Base-by-base conservation (phyloP, 306 rosid species). In the Arachis stenosperma region DNA sequence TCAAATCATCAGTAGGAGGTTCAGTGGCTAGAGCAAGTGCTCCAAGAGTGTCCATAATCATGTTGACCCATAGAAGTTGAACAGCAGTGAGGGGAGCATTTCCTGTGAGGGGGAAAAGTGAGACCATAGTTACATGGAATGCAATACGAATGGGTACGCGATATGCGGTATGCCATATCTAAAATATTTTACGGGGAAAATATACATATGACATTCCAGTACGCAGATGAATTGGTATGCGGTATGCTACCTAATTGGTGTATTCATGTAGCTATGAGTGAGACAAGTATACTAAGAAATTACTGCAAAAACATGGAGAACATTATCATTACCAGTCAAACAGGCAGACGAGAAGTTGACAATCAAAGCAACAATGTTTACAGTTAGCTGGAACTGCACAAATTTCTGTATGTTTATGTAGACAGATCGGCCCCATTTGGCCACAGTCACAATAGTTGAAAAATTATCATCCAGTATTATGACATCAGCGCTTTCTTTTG, bases 31-130 rank as follows among this genome's bases (percentile, higher is more conserved):
- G 79, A 54, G 97, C 99, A 84, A 94, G 97, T 40, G 99, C 99
- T 81, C 99, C 99, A 58, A 94, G 86, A 78, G 99, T 94, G 79
- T 94, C 99, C 99, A 91, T 94, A 80, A 94, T 94, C 98, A 94
- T 94, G 85, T 94, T 94, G 78, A 94, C 98, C 98, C 98, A 94
- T 43, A 94, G 90, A 75, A 94, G 97, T 83, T 94, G 98, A 80
- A 91, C 98, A 37, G 98, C 98, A n/a, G 98, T 85, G 64, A 94
- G 97, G 52, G 97, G 98, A 80, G 98, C 86, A 66, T 79, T 91
- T 76, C 98, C 98, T 94, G 76, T 65, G 52, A 74, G 60, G 42
- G 52, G 33, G 76, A 59, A 71, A 37, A 36, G 41, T 47, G 62
- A 56, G 29, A 59, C 14, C 13, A 40, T 22, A 22, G 27, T 22